Conservation (phyloP, 257 asterid species). For the Scutellaria baicalensis region DNA sequence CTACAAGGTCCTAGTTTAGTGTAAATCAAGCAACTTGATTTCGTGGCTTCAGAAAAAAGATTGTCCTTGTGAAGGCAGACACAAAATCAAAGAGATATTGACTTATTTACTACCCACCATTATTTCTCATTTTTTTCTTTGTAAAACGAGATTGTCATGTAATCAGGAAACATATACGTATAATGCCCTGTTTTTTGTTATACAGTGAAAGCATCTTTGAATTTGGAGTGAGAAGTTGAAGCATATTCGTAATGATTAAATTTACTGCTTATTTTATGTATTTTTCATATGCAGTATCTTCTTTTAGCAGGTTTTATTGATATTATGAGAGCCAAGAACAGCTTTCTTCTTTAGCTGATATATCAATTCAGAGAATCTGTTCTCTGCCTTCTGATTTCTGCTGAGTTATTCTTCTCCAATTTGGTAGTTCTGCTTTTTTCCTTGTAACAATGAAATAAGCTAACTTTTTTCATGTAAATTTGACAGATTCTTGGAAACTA, state of each 20-base stretch:
- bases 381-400: constrained; percentile 20
- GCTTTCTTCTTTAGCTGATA: background rate
- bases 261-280: too few species aligned
- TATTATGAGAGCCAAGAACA: background rate
- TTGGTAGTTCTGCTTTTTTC: constrained; percentile 17
- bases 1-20: too few species aligned
- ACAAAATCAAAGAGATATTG: constrained; percentile 3
- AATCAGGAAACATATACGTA: constrained; percentile 21
- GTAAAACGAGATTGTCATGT: constrained; percentile 10
- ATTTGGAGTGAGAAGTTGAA: too few species aligned
- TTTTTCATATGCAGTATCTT: background rate
- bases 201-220: too few species aligned
- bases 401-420: constrained; percentile 37
- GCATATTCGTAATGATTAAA: too few species aligned
- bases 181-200: too few species aligned
- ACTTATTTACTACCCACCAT: background rate
- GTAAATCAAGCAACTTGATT: constrained; percentile 12
- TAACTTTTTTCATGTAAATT: too few species aligned
- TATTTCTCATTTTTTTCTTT: background rate
- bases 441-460: constrained; percentile 18
- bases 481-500: too few species aligned
- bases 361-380: constrained; percentile 27
- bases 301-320: background rate
- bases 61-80: constrained; percentile 8
- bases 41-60: constrained; percentile 1